These are phyloP conservation scores for Pythium utonaiense DNA, from an alignment of 352 stramenopile species.

Conservation along the genomic window DNA sequence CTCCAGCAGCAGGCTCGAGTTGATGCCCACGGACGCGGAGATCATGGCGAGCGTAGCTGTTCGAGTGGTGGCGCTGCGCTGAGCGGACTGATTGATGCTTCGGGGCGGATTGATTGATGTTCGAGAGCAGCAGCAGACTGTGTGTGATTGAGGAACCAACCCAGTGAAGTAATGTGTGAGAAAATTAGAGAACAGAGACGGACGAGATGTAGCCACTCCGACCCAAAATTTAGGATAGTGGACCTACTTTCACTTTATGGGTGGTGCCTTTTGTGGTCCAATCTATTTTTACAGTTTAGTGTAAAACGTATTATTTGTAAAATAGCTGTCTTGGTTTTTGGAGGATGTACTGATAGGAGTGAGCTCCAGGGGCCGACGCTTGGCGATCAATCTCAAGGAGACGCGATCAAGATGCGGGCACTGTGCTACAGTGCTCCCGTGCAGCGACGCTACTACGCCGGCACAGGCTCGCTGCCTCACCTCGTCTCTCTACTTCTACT, in stretches of 20 bases:
- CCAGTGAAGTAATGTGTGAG: no score
- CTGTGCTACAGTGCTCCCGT: constrained; percentile 49
- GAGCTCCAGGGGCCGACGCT: background rate
- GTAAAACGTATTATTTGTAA: background rate
- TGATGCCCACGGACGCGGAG: constrained; percentile 61
- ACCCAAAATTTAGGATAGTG: background rate
- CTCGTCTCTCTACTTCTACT: constrained; percentile 38
- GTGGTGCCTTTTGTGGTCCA: no score
- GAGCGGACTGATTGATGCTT: background rate
- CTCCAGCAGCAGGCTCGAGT: constrained; percentile 73
- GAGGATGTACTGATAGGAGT: background rate
- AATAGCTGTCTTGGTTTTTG: background rate
- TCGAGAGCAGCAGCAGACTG: no score
- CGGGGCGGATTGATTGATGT: background rate
- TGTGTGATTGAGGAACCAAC: background rate
- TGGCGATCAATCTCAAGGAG: background rate
- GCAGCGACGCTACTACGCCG: constrained; percentile 55
- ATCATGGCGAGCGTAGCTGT: constrained; percentile 66
- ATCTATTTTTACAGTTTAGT: no score
- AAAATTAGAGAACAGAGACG: background rate
- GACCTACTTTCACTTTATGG: no score
- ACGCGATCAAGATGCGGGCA: constrained; percentile 34
- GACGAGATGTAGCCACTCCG: background rate
- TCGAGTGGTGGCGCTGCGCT: no score
- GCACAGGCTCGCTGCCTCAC: constrained; percentile 50